These are phyloP conservation scores for Paulownia fortunei DNA, from an alignment of 257 asterid genomes.

Conservation along the genomic window DNA sequence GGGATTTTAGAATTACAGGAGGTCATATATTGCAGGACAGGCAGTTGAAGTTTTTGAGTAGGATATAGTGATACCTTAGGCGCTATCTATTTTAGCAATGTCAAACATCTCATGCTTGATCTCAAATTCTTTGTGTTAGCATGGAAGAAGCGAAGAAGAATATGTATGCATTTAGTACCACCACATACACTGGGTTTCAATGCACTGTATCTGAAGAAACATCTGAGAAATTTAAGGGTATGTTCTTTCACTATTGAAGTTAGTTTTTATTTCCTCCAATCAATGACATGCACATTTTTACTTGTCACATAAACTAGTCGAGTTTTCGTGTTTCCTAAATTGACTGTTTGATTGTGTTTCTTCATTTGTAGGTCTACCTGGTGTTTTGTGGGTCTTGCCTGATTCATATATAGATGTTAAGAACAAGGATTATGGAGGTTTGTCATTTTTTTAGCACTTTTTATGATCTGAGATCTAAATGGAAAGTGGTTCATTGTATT, in stretches of 20 bases:
- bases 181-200: slow-evolving; percentile 96
- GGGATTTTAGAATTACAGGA: slow-evolving; percentile 3
- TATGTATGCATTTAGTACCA: slow-evolving; percentile 98
- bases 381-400: slow-evolving; percentile 97
- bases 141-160: slow-evolving; percentile 99
- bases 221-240: slow-evolving; percentile 96
- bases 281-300: not conserved
- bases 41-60: not conserved
- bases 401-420: slow-evolving; percentile 97
- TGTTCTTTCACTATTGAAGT: slow-evolving; percentile 21
- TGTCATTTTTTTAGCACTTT: not conserved
- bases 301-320: not conserved
- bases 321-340: not conserved
- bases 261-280: not conserved
- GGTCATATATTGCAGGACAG: not conserved
- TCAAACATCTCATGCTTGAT: slow-evolving; percentile 19
- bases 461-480: not conserved
- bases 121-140: slow-evolving; percentile 45
- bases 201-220: slow-evolving; percentile 98
- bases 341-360: not conserved
- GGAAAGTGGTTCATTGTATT: not conserved
- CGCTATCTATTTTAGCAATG: not conserved
- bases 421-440: slow-evolving; percentile 99
- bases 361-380: slow-evolving; percentile 77
- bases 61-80: not conserved